phyloP scores from a whole-genome alignment of 140 eudicot species.

The Bidens hawaiensis region DNA sequence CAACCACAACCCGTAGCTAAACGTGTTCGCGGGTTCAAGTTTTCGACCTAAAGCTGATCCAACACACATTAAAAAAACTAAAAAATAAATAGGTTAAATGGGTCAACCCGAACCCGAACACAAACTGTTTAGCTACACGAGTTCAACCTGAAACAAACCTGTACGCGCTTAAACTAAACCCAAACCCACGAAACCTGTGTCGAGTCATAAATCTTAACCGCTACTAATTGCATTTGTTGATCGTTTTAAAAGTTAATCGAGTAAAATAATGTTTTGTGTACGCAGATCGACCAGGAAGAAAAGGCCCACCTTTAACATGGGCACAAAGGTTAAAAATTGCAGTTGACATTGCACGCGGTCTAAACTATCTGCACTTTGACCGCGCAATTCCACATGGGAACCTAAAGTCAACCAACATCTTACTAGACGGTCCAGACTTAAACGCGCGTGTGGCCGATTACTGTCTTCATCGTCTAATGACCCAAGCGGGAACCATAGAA shows the following conservation, averaged over 20 bases:
- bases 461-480: constrained; percentile 98
- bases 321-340: constrained; percentile 89
- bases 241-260: background rate
- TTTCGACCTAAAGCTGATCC: too few relatives aligned
- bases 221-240: background rate
- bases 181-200: too few relatives aligned
- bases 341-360: constrained; percentile 94
- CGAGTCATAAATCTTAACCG: too few relatives aligned
- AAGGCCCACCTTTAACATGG: constrained; percentile 87
- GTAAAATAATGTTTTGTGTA: background rate
- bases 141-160: too few relatives aligned
- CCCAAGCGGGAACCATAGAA: constrained; percentile 90
- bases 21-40: too few relatives aligned
- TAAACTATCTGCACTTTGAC: constrained; percentile 97
- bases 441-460: constrained; percentile 91
- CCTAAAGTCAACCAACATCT: constrained; percentile 83
- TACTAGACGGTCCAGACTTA: constrained; percentile 76
- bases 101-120: too few relatives aligned
- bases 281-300: constrained; percentile 97
- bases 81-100: too few relatives aligned
- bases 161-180: too few relatives aligned
- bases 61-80: too few relatives aligned
- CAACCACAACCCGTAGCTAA: too few relatives aligned
- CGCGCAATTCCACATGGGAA: constrained; percentile 97
- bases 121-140: too few relatives aligned